phyloP scores from a whole-genome alignment of 2,329 filamentous ascomycete species.

The Colletotrichum siamense region DNA sequence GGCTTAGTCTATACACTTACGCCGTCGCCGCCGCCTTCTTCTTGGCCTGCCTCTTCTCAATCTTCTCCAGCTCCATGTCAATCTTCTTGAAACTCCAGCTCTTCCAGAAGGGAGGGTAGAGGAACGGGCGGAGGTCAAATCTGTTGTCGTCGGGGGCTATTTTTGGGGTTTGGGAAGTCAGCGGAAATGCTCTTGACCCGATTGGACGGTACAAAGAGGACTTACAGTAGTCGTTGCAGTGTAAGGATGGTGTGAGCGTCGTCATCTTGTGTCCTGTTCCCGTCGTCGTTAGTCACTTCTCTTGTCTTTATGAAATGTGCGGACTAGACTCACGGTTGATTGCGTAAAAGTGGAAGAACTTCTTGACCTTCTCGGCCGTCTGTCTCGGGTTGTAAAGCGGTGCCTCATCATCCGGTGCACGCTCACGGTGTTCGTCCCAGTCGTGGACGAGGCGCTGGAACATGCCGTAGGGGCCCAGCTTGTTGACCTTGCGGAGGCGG shows the following conservation, averaged over 20 bases:
- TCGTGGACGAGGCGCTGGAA: slow-evolving; percentile 51
- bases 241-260: slow-evolving; percentile 20
- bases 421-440: slow-evolving; percentile 42
- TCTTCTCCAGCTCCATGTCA: slow-evolving; percentile 37
- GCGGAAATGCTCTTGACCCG: background rate
- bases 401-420: slow-evolving; percentile 29
- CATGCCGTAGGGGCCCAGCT: slow-evolving; percentile 53
- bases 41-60: slow-evolving; percentile 31
- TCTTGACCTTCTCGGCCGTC: slow-evolving; percentile 45
- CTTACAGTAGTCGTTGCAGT: slow-evolving; percentile 24
- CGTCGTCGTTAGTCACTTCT: background rate
- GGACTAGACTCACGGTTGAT: slow-evolving; percentile 50
- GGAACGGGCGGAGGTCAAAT: slow-evolving; percentile 29
- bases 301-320: background rate
- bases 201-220: background rate
- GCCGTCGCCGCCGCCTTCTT: slow-evolving; percentile 10
- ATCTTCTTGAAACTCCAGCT: slow-evolving; percentile 44
- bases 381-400: slow-evolving; percentile 40
- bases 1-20: background rate
- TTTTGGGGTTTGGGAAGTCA: background rate
- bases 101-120: slow-evolving; percentile 37
- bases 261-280: slow-evolving; percentile 22
- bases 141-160: slow-evolving; percentile 31
- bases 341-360: slow-evolving; percentile 60
- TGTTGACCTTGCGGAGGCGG: slow-evolving; percentile 48